Evolutionary conservation across 2,329 filamentous ascomycete genomes (phyloP).

Genomic region (Pseudopyricularia javanii): DNA sequence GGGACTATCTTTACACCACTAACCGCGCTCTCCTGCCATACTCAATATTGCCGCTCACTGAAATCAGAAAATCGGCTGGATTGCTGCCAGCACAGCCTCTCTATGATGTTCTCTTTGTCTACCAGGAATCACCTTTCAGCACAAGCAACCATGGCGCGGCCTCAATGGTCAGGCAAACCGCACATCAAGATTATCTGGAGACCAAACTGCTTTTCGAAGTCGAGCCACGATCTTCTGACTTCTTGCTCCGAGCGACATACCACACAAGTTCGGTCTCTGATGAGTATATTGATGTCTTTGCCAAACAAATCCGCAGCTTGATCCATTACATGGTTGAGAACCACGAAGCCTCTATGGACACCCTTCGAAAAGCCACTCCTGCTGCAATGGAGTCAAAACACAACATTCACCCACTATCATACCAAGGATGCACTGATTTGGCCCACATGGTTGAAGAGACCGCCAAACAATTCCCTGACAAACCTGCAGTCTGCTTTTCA

Average conservation of each 20-base stretch:
- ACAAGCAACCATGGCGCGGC: conserved; percentile 4
- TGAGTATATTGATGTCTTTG: conserved; percentile 41
- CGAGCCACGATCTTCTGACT: conserved; percentile 41
- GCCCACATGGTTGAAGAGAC: conserved; percentile 40
- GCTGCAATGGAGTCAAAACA: conserved; percentile 31
- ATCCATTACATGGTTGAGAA: conserved; percentile 12
- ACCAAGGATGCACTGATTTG: conserved; percentile 28
- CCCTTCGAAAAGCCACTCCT: conserved; percentile 15
- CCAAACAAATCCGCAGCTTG: conserved; percentile 43
- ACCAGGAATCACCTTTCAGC: conserved; percentile 59
- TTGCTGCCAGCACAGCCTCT: conserved; percentile 42
- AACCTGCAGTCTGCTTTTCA: conserved; percentile 54
- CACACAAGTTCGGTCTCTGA: conserved; percentile 35
- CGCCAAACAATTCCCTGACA: conserved; percentile 32
- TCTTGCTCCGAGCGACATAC: conserved; percentile 32
- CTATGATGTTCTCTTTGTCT: conserved; percentile 73
- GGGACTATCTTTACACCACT: conserved; percentile 49
- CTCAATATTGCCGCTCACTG: conserved; percentile 48
- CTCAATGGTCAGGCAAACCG: conserved; percentile 35
- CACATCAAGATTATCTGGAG: conserved; percentile 61
- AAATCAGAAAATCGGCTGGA: conserved; percentile 53
- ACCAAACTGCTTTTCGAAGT: conserved; percentile 67
- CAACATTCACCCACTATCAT: conserved; percentile 24
- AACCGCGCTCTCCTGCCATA: conserved; percentile 57
- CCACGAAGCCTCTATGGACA: conserved; percentile 11